Evolutionary conservation across 2,329 filamentous ascomycete genomes (phyloP), one percentile per base, ranked within the genome.

Genomic region (Leptographium lundbergii): DNA sequence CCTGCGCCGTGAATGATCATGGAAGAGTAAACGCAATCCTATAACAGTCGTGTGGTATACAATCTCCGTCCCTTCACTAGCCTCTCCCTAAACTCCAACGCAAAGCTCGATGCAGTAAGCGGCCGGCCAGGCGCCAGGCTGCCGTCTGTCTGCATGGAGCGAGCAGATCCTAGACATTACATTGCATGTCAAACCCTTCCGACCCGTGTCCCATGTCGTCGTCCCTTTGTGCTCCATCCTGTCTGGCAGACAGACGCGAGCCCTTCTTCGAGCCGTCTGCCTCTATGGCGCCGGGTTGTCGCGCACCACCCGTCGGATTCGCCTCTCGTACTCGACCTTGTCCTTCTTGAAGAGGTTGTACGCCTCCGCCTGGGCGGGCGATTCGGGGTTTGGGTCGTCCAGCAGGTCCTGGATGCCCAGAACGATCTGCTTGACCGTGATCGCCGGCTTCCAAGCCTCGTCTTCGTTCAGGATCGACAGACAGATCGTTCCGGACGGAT

Each of bases 261-360:
- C 34, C 34, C 34, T 2, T 36, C 34, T 7, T 29, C 27, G 27
- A 29, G 6, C 34, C 19, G 13, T 25, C 52, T 39, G 22, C 27
- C 24, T 25, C 57, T 67, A 90, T 57, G 87, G 86, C 55, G 88
- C 86, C 17, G 88, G 89, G 71, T 97, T 96, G 65, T 96, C 91
- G 67, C 84, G 87, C 60, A 99, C 94, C 24, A 96, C 86, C 61
- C 88, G 85, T 69, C 84, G 85, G 63, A 99, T 86, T 63, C 91
- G 88, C 72, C 85, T 87, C 74, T 97, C 91, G 69, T 99, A 99
- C 60, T 92, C 91, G 22, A 73, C 74, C 51, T 84, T 81, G 69
- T 99, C 92, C 71, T 91, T 91, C 79, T 95, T 96, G 72, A 90
- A 97, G 13, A 99, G 78, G 67, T 96, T 96, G 75, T 97, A 99